Conservation (phyloP, 169 alveolate genomes). For the Plasmodium chabaudi region DNA sequence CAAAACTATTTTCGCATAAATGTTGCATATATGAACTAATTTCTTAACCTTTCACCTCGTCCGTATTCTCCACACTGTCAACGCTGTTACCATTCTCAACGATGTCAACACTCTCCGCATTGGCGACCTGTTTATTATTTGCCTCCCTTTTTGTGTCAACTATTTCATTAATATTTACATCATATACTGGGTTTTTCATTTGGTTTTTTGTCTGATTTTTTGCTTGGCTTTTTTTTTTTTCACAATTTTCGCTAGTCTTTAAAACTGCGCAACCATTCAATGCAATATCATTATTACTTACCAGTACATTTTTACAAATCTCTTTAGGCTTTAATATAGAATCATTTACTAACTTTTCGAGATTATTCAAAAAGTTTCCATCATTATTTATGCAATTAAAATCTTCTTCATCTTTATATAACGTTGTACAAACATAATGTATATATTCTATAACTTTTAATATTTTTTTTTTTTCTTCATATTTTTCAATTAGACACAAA, state of each 20-base stretch:
- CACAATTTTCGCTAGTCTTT: not conserved
- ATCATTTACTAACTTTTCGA: constrained; percentile 17
- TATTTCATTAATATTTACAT: constrained; percentile 17
- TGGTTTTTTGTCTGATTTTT: not conserved
- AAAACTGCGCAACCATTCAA: too few relatives aligned
- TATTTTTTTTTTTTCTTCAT: constrained; percentile 36
- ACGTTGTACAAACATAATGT: constrained; percentile 52
- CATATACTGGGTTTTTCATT: constrained; percentile 3
- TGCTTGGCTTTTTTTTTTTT: not conserved
- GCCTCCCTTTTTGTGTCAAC: not conserved
- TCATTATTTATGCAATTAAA: constrained; percentile 5
- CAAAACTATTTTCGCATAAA: too few relatives aligned
- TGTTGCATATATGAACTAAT: too few relatives aligned
- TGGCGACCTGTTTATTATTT: not conserved
- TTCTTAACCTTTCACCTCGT: too few relatives aligned
- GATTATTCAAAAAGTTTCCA: not conserved
- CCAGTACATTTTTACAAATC: constrained; percentile 17
- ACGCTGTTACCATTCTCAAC: not conserved
- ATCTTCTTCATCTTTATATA: constrained; percentile 27
- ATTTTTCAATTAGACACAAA: constrained; percentile 39
- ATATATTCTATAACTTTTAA: constrained; percentile 24
- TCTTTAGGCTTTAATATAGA: constrained; percentile 2
- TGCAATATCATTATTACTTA: not conserved
- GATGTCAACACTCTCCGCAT: not conserved
- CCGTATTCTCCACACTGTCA: not conserved